Evolutionary conservation across 164 flowering plant species (phyloP), one percentile per base, ranked within the genome.

Genomic region (Magnolia changhungtana): DNA sequence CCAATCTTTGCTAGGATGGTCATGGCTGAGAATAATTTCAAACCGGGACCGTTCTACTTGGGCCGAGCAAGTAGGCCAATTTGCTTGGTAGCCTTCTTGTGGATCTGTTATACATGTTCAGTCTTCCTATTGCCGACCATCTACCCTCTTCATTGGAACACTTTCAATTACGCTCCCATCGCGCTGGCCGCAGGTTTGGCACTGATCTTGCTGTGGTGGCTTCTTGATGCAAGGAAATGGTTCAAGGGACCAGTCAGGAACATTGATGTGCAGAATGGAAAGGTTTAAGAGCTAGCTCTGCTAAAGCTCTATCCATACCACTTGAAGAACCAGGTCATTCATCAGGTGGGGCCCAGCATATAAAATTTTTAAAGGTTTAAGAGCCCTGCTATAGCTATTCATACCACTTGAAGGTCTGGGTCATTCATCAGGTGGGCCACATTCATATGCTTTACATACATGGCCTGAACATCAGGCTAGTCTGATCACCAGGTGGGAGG

Each of bases 161-260:
- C 85, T n/a, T 90, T 91, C 75, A 90, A 91, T 71, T 89, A 91
- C 79, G 93, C 92, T 13, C 91, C 91, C 1, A 78, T 84, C 19
- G 94, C 92, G 16, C 70, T 90, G 73, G 89, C 84, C 50, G 50
- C 85, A 0, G 81, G 77, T 29, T 78, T 91, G 72, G 80, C 87
- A 20, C 49, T 88, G 63, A 84, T 90, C 20, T 79, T 91, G 90
- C 79, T 90, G 63, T 90, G 96, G 92, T 90, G 93, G 96, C 50
- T 85, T 16, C 50, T 89, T 31, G 91, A 91, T 85, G 96, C 96
- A 23, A 84, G 92, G 75, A 85, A 71, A 77, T 91, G 96, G 96
- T 90, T 91, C 80, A 88, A 84, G 77, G 94, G 91, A 24, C 92
- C 92, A 64, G 90, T 91, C 74, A 84, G 94, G 82, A 89, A 91